phyloP scores from a whole-genome alignment of 148 eudicot species.

The Rhododendron simsii region DNA sequence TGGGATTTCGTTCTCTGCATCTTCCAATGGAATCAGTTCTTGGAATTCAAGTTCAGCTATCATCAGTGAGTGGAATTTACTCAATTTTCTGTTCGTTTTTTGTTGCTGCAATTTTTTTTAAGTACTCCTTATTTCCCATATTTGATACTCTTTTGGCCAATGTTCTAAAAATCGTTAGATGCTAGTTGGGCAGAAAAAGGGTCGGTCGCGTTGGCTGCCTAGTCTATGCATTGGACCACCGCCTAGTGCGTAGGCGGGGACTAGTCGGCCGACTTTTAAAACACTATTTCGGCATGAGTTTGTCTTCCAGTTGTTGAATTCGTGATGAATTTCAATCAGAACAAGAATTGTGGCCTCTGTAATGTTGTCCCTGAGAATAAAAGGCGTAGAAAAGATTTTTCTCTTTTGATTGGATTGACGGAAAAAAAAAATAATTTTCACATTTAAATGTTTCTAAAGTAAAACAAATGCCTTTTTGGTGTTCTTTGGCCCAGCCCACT shows the following conservation, averaged over 20 bases:
- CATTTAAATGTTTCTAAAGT: background rate
- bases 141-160: background rate
- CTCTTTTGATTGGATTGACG: background rate
- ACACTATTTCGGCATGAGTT: background rate
- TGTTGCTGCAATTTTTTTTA: background rate
- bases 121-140: background rate
- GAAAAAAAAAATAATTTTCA: background rate
- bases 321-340: background rate
- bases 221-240: too few relatives aligned
- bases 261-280: too few relatives aligned
- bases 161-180: too few relatives aligned
- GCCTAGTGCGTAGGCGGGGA: too few relatives aligned
- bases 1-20: conserved; percentile 36
- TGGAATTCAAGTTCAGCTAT: conserved; percentile 40
- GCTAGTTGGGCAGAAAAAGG: too few relatives aligned
- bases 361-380: background rate
- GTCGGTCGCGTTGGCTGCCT: too few relatives aligned
- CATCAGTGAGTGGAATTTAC: conserved; percentile 38
- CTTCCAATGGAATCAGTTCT: conserved; percentile 38
- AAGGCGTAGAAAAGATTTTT: background rate
- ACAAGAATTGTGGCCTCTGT: background rate
- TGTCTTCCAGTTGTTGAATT: background rate
- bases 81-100: background rate
- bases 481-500: background rate
- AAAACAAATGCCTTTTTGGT: background rate